Conservation (phyloP, 805 yeast genomes). For the Candida ovalis region DNA sequence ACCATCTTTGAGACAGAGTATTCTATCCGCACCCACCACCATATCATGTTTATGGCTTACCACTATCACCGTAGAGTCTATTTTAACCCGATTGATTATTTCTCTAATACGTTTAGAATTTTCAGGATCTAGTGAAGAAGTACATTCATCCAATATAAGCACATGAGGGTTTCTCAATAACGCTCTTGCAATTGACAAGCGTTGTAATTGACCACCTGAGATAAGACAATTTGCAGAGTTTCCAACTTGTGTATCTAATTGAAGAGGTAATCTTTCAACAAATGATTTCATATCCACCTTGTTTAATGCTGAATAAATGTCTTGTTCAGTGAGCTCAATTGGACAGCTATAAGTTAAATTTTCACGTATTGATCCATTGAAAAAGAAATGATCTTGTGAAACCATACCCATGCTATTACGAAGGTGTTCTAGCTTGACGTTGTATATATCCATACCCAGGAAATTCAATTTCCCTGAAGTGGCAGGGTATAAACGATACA, state of each 20-base stretch:
- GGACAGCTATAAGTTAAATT: slow-evolving; percentile 63
- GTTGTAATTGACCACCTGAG: slow-evolving; percentile 90
- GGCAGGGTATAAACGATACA: slow-evolving; percentile 48
- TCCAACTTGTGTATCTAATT: slow-evolving; percentile 58
- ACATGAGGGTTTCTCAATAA: slow-evolving; percentile 60
- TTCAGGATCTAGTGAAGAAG: slow-evolving; percentile 77
- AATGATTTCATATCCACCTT: slow-evolving; percentile 52
- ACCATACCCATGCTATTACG: slow-evolving; percentile 63
- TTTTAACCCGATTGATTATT: slow-evolving; percentile 38
- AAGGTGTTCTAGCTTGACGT: slow-evolving; percentile 43
- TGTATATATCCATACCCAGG: slow-evolving; percentile 44
- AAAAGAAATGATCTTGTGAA: slow-evolving; percentile 68
- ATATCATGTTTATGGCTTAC: slow-evolving; percentile 74
- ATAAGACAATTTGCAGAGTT: slow-evolving; percentile 42
- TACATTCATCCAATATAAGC: slow-evolving; percentile 83
- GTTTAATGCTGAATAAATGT: slow-evolving; percentile 38
- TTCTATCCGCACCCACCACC: slow-evolving; percentile 53
- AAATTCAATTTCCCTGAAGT: slow-evolving; percentile 37
- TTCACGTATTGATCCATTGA: slow-evolving; percentile 69
- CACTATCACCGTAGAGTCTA: slow-evolving; percentile 43
- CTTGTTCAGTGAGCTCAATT: slow-evolving; percentile 20
- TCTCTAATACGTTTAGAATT: slow-evolving; percentile 49
- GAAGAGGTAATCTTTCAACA: slow-evolving; percentile 50
- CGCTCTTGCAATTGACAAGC: slow-evolving; percentile 82
- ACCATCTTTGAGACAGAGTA: slow-evolving; percentile 50